Evolutionary conservation across 164 flowering plant species (phyloP), one percentile per base, ranked within the genome.

Genomic region (Piper longum): DNA sequence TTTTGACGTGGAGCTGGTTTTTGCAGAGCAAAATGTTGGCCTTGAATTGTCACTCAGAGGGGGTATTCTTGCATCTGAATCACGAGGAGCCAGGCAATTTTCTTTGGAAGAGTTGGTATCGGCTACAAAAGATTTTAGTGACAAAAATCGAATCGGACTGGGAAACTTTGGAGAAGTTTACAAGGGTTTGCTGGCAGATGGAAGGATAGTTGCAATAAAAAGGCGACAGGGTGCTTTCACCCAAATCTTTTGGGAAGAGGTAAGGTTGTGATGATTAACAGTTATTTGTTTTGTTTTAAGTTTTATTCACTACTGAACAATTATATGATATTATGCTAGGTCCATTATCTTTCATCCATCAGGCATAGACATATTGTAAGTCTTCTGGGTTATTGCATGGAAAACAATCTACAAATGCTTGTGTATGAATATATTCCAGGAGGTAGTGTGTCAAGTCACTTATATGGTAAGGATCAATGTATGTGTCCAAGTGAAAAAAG

Each of bases 91-190:
- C 14, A 82, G 81, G 69, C 80, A 76, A 40, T 91, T 86, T 66
- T 63, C 67, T 45, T 66, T 88, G 81, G 87, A 82, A 62, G 98
- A 91, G 64, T 74, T 91, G 69, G 75, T 74, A 60, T 41, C 71
- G 57, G 98, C 98, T 45, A 88, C 98, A 26, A 88, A 82, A 70
- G 75, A 81, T 69, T 91, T 91, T 66, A 82, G 77, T 71, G 81
- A 83, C 3, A 84, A 72, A 57, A 84, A 77, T 73, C 79, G 81
- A 79, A 88, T 91, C 5, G 98, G 98, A 14, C 72, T 62, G 69
- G 98, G 98, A 63, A 88, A 88, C 68, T 91, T 88, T 69, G 98
- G 98, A 41, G 88, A 81, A 73, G 98, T 88, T 4, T 86, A 86
- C 43, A 85, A 83, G 74, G 98, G 98, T 66, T 76, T 88, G 70